Evolutionary conservation across 2,329 filamentous ascomycete species (phyloP), one percentile per base, ranked within the genome.

Genomic region (Fusarium compactum): DNA sequence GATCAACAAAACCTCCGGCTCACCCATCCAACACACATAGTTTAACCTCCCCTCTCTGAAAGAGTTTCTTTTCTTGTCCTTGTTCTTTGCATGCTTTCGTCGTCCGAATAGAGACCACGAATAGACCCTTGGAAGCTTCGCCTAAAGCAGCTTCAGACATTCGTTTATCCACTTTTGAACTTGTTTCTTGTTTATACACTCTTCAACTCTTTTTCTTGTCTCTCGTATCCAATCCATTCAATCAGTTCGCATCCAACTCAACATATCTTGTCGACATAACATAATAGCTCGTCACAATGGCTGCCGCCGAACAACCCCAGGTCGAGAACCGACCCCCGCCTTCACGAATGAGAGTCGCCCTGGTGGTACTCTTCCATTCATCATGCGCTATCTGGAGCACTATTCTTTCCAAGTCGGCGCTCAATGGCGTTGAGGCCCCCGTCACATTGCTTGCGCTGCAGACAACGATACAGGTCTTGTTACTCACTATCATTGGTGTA

Each of bases 341-440:
- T 9, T 64, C 70, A 12, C 65, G 70, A 24, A 69, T 55, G 47
- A 73, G 65, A 52, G 64, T 75, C 34, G 61, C 73, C 58, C 62
- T 74, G 62, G 72, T 73, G 41, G 71, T 75, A 27, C 73, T 75
- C 48, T 75, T 75, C 52, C 73, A 75, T 59, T 75, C 73, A 38
- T 69, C 73, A 22, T 75, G 73, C 54, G 73, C 73, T 52, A 75
- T 75, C 55, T 74, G 71, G 71, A 74, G 71, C 57, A 75, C 73
- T 24, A 75, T 75, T 34, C 67, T 75, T 24, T 75, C 73, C 50
- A 75, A 75, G 58, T 75, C 73, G 30, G 73, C 73, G 34, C 71
- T 75, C 24, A 75, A 75, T 41, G 73, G 73, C 10, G 71, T 75
- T 32, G 73, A 75, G 51, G 73, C 73, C 2, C 73, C 73, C 34